Evolutionary conservation across 305 asterid species (phyloP).

Genomic region (Fraxinus dipetala): DNA sequence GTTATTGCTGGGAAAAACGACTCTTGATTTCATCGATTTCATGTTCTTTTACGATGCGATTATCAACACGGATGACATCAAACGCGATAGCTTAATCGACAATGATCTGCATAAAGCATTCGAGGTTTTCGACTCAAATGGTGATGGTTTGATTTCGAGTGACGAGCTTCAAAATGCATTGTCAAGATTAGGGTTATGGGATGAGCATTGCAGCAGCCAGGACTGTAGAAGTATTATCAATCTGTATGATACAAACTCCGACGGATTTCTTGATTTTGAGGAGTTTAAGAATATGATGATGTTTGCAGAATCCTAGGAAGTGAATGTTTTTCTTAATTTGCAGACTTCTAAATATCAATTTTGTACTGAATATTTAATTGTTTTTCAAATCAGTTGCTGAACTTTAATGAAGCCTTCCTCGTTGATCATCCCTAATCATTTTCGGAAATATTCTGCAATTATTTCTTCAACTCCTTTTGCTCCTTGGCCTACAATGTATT

Average conservation of each 20-base stretch:
- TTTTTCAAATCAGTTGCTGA: not conserved
- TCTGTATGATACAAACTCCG: slow-evolving; percentile 31
- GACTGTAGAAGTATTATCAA: slow-evolving; percentile 23
- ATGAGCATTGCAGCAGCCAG: not conserved
- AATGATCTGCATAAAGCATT: slow-evolving; percentile 20
- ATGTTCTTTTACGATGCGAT: slow-evolving; percentile 6
- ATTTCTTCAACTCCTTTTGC: not conserved
- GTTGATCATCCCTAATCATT: not conserved
- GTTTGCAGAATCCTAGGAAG: not conserved
- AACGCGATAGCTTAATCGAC: not conserved
- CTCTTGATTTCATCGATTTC: slow-evolving; percentile 13
- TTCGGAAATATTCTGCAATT: not conserved
- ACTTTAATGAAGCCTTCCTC: not conserved
- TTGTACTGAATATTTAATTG: not conserved
- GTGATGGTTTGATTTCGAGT: slow-evolving; percentile 24
- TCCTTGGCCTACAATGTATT: not conserved
- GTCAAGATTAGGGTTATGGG: slow-evolving; percentile 23
- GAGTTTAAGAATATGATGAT: slow-evolving; percentile 50
- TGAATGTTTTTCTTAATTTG: not conserved
- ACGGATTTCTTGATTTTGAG: slow-evolving; percentile 40
- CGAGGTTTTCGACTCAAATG: slow-evolving; percentile 14
- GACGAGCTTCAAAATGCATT: slow-evolving; percentile 14
- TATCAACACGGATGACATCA: not conserved
- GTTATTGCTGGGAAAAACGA: not conserved
- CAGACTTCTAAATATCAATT: not conserved